phyloP scores from a whole-genome alignment of 192 early-diverging fungal genomes.

The Coemansia sp. region DNA sequence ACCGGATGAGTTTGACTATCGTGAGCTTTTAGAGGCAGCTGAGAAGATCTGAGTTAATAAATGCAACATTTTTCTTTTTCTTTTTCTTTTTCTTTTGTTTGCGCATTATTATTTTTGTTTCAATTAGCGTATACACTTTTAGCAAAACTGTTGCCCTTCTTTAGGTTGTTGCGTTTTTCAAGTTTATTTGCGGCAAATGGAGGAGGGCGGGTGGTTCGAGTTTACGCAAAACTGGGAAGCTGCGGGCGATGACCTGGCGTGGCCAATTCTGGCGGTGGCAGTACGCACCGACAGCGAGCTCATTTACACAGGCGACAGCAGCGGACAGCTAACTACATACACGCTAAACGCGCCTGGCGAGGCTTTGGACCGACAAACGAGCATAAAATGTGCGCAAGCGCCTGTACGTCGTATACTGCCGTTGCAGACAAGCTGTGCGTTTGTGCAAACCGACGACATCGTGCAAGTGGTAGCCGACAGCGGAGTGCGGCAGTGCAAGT shows the following conservation, averaged over 20 bases:
- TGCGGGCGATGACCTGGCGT: conserved; percentile 10
- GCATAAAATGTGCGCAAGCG: conserved; percentile 63
- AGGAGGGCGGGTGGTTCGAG: conserved; percentile 27
- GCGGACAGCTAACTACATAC: conserved; percentile 72
- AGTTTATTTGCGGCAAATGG: conserved; percentile 6
- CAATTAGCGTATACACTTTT: neutral
- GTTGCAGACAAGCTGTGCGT: conserved; percentile 57
- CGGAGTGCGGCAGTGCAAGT: conserved; percentile 42
- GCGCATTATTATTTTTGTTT: conserved; percentile 2
- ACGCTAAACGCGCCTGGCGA: conserved; percentile 35
- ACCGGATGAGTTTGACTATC: conserved; percentile 75
- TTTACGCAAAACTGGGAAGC: conserved; percentile 39
- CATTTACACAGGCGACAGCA: conserved; percentile 82
- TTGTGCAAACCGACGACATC: conserved; percentile 62
- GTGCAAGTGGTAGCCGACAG: conserved; percentile 64
- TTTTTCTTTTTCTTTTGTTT: conserved; percentile 3
- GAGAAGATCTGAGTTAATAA: conserved; percentile 34
- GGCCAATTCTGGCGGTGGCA: conserved; percentile 29
- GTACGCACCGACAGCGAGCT: conserved; percentile 77
- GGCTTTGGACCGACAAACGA: conserved; percentile 68
- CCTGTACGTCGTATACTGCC: conserved; percentile 67
- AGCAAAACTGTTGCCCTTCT: no score
- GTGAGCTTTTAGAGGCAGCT: conserved; percentile 58
- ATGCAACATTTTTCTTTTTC: no score
- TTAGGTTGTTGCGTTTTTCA: no score